Evolutionary conservation across 2,329 filamentous ascomycete genomes (phyloP).

Genomic region (Aspergillus floridensis): DNA sequence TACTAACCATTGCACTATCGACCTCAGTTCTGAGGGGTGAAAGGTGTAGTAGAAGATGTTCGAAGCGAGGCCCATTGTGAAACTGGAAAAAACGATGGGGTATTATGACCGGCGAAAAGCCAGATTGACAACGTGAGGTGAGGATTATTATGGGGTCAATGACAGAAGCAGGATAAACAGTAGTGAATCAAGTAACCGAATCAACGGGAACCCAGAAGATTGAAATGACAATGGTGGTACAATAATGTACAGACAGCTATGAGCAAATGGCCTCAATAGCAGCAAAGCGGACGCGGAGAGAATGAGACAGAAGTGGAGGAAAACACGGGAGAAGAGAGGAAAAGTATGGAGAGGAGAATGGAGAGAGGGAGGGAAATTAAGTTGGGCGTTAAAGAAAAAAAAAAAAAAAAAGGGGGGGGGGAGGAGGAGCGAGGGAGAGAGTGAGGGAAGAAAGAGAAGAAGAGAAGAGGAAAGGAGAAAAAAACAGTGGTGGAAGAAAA

Average conservation of each 20-base stretch:
- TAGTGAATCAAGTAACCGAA: constrained; percentile 3
- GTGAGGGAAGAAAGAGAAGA: constrained; percentile 6
- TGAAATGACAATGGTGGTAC: background rate
- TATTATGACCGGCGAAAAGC: constrained; percentile 13
- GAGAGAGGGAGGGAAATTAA: constrained; percentile 1
- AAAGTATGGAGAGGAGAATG: background rate
- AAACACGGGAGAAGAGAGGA: background rate
- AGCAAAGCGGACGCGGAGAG: background rate
- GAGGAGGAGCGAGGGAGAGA: background rate
- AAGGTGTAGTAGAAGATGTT: constrained; percentile 68
- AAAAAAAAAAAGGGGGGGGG: background rate
- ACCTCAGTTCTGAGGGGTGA: constrained; percentile 74
- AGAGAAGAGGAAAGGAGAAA: constrained; percentile 1
- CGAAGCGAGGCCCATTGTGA: constrained; percentile 42
- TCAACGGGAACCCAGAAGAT: constrained; percentile 9
- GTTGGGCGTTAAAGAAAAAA: background rate
- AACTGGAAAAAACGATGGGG: constrained; percentile 3
- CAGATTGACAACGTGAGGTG: background rate
- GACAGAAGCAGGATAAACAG: background rate
- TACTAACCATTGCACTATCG: constrained; percentile 82
- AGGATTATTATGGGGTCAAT: background rate
- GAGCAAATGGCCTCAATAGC: constrained; percentile 4
- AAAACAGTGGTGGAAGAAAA: constrained; percentile 4
- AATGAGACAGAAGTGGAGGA: too few relatives aligned
- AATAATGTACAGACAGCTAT: constrained; percentile 13